Evolutionary conservation across 352 stramenopile genomes (phyloP).

Genomic region (Phytophthora ramorum): DNA sequence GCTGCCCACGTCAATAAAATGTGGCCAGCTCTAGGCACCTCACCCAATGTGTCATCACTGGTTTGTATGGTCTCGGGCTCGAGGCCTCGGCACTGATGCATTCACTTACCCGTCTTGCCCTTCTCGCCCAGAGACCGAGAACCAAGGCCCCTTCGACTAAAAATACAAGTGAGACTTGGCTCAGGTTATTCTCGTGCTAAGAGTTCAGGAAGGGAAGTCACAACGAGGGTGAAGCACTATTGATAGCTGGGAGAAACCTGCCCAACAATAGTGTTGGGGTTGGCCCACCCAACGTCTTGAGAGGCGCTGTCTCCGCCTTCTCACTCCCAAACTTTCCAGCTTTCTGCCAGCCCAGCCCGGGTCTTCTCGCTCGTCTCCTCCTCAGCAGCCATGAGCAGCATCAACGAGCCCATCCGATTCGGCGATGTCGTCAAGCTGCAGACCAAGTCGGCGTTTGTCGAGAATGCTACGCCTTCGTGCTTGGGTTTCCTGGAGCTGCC

Average conservation of each 20-base stretch:
- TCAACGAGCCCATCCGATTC: slow-evolving; percentile 50
- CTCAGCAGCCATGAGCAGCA: slow-evolving; percentile 31
- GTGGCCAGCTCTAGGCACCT: too few species aligned
- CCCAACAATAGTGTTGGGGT: slow-evolving; percentile 25
- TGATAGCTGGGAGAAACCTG: slow-evolving; percentile 18
- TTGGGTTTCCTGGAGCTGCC: slow-evolving; percentile 67
- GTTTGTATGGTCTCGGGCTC: too few species aligned
- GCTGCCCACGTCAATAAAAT: too few species aligned
- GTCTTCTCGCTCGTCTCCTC: slow-evolving; percentile 3
- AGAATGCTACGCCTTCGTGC: slow-evolving; percentile 11
- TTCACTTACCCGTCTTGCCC: neutral
- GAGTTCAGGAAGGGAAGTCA: neutral
- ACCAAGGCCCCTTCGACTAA: slow-evolving; percentile 3
- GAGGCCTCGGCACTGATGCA: neutral
- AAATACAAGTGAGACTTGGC: slow-evolving; percentile 15
- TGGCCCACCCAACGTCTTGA: slow-evolving; percentile 11
- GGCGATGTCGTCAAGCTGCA: slow-evolving; percentile 61
- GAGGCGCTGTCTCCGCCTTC: slow-evolving; percentile 4
- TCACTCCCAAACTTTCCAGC: slow-evolving; percentile 44
- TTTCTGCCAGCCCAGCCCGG: slow-evolving; percentile 4
- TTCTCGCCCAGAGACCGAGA: neutral
- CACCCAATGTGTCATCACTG: too few species aligned
- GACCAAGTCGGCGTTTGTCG: slow-evolving; percentile 45
- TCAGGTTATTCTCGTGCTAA: slow-evolving; percentile 4
- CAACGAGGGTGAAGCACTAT: slow-evolving; percentile 18